Evolutionary conservation across 495 filamentous ascomycete species (phyloP).

Genomic region (Talaromyces adpressus): DNA sequence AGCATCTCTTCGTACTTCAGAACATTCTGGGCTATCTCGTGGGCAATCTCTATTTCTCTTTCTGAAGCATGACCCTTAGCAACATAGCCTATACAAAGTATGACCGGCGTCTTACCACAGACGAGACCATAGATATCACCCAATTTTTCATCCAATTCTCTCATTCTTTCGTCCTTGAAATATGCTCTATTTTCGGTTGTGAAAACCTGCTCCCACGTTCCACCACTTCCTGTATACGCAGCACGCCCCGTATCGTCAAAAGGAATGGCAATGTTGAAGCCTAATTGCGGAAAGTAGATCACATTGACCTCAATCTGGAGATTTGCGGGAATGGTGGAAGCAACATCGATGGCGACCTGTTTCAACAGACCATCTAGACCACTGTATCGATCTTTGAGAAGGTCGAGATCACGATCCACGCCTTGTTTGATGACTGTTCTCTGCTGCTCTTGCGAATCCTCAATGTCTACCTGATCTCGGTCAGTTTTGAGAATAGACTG

Average conservation of each 20-base stretch:
- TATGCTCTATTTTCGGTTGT: conserved; percentile 64
- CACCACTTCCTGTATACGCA: conserved; percentile 56
- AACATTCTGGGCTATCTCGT: conserved; percentile 66
- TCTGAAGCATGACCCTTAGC: conserved; percentile 41
- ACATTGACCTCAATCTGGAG: conserved; percentile 62
- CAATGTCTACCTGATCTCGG: conserved; percentile 64
- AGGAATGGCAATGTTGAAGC: conserved; percentile 76
- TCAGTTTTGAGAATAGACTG: not conserved
- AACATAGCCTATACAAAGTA: not conserved
- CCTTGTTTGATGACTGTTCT: conserved; percentile 67
- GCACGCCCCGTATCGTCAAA: conserved; percentile 54
- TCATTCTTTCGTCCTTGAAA: conserved; percentile 84
- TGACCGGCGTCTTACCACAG: conserved; percentile 49
- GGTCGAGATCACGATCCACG: conserved; percentile 70
- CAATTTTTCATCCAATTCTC: conserved; percentile 70
- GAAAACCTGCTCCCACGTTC: conserved; percentile 74
- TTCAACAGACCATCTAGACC: conserved; percentile 69
- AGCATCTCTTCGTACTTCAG: conserved; percentile 65
- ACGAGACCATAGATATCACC: conserved; percentile 84
- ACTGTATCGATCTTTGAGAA: conserved; percentile 68
- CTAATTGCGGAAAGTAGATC: conserved; percentile 85
- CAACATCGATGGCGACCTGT: conserved; percentile 54
- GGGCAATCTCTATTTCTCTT: conserved; percentile 83
- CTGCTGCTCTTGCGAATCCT: conserved; percentile 65
- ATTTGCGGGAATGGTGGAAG: conserved; percentile 52